Percentiles rank a stretch among this genome's conserved stretches.
These are phyloP conservation scores for Fomes fomentarius DNA, from an alignment of 1,284 basidiomycete species.

Conservation along the genomic window DNA sequence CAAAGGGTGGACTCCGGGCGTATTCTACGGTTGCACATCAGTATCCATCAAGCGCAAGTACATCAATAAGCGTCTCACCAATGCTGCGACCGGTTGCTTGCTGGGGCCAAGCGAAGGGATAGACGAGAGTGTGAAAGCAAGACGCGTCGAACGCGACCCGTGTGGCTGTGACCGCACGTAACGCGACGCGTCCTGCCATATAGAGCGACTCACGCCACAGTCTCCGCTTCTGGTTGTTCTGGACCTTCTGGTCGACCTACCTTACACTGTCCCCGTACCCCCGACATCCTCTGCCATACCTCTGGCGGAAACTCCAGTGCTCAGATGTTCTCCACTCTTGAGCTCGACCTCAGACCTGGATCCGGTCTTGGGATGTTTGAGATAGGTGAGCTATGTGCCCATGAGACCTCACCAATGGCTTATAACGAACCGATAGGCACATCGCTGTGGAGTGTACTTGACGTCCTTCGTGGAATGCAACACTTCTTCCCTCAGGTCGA, in stretches of 20 bases:
- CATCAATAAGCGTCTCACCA: too few species aligned
- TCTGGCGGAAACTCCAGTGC: background rate
- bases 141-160: conserved; percentile 7
- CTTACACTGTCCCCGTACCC: background rate
- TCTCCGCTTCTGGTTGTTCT: too few species aligned
- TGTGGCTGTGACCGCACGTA: conserved; percentile 8
- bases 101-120: too few species aligned
- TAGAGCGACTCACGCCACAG: too few species aligned
- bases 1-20: background rate
- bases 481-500: conserved; percentile 81
- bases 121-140: background rate
- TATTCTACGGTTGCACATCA: too few species aligned
- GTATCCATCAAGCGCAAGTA: too few species aligned
- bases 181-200: conserved; percentile 36
- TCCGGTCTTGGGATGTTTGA: conserved; percentile 77
- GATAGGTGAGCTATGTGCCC: conserved; percentile 51
- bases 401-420: background rate
- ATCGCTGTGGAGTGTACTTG: conserved; percentile 82
- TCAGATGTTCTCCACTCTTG: conserved; percentile 65
- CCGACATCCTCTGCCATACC: background rate
- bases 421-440: conserved; percentile 50
- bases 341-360: conserved; percentile 81
- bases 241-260: too few species aligned
- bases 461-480: conserved; percentile 63
- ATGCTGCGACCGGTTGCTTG: too few species aligned